Conservation (phyloP, 768 basidiomycete genomes). For the Chalciporus sphaerocephalus region DNA sequence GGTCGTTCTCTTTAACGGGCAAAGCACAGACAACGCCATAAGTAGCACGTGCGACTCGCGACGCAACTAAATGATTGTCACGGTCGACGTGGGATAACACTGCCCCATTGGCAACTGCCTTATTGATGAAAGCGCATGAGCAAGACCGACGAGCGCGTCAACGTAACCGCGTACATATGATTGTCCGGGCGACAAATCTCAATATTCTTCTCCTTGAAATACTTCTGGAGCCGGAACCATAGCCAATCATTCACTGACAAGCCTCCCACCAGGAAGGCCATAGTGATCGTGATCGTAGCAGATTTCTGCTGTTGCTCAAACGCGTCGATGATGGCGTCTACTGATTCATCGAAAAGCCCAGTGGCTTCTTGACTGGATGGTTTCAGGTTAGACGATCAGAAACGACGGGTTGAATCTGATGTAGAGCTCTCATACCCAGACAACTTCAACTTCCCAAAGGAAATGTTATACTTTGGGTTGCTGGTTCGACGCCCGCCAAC, state of each 20-base stretch:
- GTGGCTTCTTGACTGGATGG: constrained; percentile 6
- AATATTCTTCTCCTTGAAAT: neutral
- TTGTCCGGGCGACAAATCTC: neutral
- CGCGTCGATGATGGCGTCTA: constrained; percentile 7
- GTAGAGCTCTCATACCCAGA: constrained; percentile 14
- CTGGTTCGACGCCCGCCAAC: constrained; percentile 3
- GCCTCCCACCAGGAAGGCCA: neutral
- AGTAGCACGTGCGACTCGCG: constrained; percentile 2
- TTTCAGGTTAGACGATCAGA: neutral
- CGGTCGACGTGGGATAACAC: constrained; percentile 1
- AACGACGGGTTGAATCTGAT: neutral
- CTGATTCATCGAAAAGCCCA: constrained; percentile 4
- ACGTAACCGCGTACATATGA: neutral
- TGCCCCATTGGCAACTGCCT: constrained; percentile 6
- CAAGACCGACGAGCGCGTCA: neutral
- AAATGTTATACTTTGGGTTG: neutral
- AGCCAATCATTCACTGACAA: neutral
- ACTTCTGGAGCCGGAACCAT: neutral
- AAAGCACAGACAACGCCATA: constrained; percentile 7
- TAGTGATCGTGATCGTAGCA: neutral
- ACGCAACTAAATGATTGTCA: neutral
- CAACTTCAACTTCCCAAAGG: constrained; percentile 8
- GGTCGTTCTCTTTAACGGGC: neutral
- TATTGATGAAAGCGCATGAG: neutral
- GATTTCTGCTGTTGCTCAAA: constrained; percentile 11